phyloP scores from a whole-genome alignment of 1,284 basidiomycete genomes.

The Heterobasidion parviporum region DNA sequence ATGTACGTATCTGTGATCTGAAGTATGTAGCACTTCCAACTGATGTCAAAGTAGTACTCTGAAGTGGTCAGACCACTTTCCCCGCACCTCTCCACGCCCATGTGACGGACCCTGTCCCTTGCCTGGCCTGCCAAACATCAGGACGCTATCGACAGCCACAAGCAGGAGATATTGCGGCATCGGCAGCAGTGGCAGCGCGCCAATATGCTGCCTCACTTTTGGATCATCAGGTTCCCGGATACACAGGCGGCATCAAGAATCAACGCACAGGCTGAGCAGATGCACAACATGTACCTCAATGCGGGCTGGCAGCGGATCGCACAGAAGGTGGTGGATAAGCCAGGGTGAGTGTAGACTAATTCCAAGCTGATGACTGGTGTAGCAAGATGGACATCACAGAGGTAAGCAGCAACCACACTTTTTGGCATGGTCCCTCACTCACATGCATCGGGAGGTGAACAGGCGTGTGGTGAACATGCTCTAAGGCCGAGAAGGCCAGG shows the following conservation, averaged over 20 bases:
- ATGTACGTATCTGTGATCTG: slow-evolving; percentile 39
- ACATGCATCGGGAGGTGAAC: too few species aligned
- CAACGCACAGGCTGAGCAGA: slow-evolving; percentile 63
- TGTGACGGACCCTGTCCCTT: slow-evolving; percentile 44
- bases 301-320: too few species aligned
- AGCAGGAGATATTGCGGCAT: slow-evolving; percentile 73
- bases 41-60: slow-evolving; percentile 56
- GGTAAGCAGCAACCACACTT: too few species aligned
- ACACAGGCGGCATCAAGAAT: slow-evolving; percentile 75
- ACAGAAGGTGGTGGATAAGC: too few species aligned
- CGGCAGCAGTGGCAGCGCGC: slow-evolving; percentile 64
- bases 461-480: too few species aligned
- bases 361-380: too few species aligned
- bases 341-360: too few species aligned
- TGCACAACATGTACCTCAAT: too few species aligned
- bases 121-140: neutral
- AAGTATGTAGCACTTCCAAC: neutral
- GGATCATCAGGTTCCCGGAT: slow-evolving; percentile 82
- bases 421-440: too few species aligned
- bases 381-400: too few species aligned
- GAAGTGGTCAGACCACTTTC: slow-evolving; percentile 67
- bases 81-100: slow-evolving; percentile 49
- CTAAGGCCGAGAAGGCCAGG: too few species aligned
- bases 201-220: slow-evolving; percentile 78
- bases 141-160: slow-evolving; percentile 43